Evolutionary conservation across 352 stramenopile species (phyloP), one percentile per base, ranked within the genome.

Genomic region (Globisporangium apiculatum): DNA sequence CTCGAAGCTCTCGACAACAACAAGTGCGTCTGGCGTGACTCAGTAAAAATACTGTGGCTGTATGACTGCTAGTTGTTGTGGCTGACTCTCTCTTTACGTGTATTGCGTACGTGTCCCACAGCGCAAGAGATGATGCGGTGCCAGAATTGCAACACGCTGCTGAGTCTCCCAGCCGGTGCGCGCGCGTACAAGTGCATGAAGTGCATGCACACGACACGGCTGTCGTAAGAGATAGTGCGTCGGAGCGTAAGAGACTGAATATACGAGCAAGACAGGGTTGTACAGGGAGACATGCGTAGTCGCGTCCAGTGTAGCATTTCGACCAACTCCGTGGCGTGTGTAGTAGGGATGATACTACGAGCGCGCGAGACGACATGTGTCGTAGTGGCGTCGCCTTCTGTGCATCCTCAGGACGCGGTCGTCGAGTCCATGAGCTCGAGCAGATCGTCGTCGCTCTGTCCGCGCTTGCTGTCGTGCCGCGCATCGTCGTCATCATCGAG

Each of bases 101-200:
- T 62, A 4, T 40, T 31, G 3, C 2, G 24, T 31, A 3, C 2
- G 24, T 31, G 24, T 31, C 24, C 24, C 24, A 31, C 38, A 92
- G 80, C 83, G 1, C 83, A 92, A 79, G 83, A 92, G 61, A 87
- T 92, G 62, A 92, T 93, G 81, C 80, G 82, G 14, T 95, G 86
- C 67, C 80, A 86, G 53, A 92, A 92, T 55, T 95, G 86, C 68
- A 92, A 79, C 64, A 94, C 86, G 60, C 69, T 94, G 10, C 56
- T 95, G 57, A 92, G 81, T 63, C 66, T 95, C 24, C 86, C 86
- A 0, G 76, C 75, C 4, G 86, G 86, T 38, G 82, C 83, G 58
- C 89, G 75, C 60, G 82, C 83, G 52, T 95, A 95, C 82, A 95
- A 95, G 67, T 93, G 83, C 68, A 93, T 93, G 81, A 93, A 93